Conservation (phyloP, 345 rosid genomes). For the Populus simonii region DNA sequence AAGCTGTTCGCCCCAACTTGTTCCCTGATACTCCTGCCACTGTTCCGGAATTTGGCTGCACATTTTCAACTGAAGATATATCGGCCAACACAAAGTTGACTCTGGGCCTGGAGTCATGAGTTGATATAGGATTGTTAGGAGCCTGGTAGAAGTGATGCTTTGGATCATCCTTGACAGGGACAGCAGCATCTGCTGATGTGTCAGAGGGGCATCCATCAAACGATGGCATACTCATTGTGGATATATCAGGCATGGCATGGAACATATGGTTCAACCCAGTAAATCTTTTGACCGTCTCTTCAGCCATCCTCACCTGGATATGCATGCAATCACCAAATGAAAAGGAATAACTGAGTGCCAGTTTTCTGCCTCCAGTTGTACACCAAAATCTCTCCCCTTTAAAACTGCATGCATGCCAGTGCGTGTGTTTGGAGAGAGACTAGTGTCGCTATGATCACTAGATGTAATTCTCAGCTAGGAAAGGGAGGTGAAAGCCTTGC, state of each 20-base stretch:
- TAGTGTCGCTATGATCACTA: not conserved
- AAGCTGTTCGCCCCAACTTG: conserved; percentile 63
- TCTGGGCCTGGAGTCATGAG: conserved; percentile 25
- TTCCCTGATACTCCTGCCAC: conserved; percentile 30
- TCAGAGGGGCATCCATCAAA: conserved; percentile 51
- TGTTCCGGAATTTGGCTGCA: conserved; percentile 28
- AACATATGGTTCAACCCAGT: conserved; percentile 23
- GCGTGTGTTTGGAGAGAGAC: not conserved
- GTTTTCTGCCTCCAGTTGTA: not conserved
- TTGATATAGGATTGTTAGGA: conserved; percentile 26
- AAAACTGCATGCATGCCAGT: too few species aligned
- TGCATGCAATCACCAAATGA: not conserved
- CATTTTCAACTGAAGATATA: conserved; percentile 44
- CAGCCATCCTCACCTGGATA: conserved; percentile 34
- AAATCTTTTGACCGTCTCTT: conserved; percentile 27
- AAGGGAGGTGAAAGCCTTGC: not conserved
- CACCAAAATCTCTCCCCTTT: not conserved
- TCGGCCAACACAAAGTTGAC: conserved; percentile 37
- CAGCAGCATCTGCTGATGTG: conserved; percentile 49
- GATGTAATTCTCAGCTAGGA: not conserved
- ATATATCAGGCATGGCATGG: conserved; percentile 45
- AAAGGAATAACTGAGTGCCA: not conserved
- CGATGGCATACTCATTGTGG: conserved; percentile 39
- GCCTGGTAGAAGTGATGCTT: conserved; percentile 35
- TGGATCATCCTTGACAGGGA: conserved; percentile 49